These are phyloP conservation scores for Leishmania turanica DNA, from an alignment of 208 protist genomes.

Conservation along the genomic window DNA sequence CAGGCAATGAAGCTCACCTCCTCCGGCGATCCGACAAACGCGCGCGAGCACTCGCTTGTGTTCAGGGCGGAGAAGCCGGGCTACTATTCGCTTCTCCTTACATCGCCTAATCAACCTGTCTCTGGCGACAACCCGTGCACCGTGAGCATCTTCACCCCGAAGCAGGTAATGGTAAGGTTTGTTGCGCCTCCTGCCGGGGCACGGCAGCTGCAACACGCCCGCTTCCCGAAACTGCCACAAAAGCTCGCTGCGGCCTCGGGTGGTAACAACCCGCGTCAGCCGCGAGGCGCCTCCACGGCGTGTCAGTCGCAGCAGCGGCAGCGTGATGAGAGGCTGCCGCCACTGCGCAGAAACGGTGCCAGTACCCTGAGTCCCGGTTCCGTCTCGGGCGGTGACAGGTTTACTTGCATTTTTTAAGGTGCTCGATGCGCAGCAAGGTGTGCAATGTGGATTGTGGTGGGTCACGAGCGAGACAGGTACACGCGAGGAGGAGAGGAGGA, in stretches of 20 bases:
- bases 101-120: slow-evolving; percentile 40
- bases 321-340: slow-evolving; percentile 13
- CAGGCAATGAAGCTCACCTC: slow-evolving; percentile 53
- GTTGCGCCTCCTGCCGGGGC: slow-evolving; percentile 46
- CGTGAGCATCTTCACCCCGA: slow-evolving; percentile 69
- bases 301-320: neutral
- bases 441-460: neutral
- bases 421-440: neutral
- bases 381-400: neutral
- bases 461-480: neutral
- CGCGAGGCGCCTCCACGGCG: slow-evolving; percentile 7
- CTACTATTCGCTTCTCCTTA: slow-evolving; percentile 64
- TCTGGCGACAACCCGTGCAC: slow-evolving; percentile 63
- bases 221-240: slow-evolving; percentile 52
- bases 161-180: slow-evolving; percentile 59
- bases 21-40: slow-evolving; percentile 73
- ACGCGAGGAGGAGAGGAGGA: too few species aligned
- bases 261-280: neutral
- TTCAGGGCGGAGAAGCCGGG: slow-evolving; percentile 53
- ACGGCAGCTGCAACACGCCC: slow-evolving; percentile 46
- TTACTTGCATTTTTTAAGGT: neutral
- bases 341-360: slow-evolving; percentile 11
- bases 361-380: neutral
- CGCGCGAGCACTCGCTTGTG: slow-evolving; percentile 80
- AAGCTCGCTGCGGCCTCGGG: neutral